Conservation (phyloP, 2,329 filamentous ascomycete species). For the Sclerotinia sclerotiorum region DNA sequence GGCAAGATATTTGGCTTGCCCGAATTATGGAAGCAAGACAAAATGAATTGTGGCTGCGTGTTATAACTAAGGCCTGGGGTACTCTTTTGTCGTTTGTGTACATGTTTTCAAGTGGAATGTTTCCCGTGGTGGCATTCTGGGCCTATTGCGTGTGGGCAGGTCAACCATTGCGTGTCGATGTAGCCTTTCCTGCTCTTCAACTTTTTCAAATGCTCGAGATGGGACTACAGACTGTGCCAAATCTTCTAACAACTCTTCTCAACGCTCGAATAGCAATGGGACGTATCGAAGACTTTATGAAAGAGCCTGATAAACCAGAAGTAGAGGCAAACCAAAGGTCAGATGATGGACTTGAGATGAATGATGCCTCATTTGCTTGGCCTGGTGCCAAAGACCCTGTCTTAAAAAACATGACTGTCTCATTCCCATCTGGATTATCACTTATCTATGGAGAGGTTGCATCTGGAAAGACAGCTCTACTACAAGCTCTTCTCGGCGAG, state of each 20-base stretch:
- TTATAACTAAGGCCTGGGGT: constrained; percentile 63
- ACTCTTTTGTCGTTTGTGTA: constrained; percentile 68
- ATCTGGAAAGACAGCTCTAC: constrained; percentile 56
- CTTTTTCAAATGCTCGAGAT: constrained; percentile 74
- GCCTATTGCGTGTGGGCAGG: constrained; percentile 74
- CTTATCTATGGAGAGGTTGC: constrained; percentile 64
- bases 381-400: constrained; percentile 63
- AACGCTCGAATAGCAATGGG: constrained; percentile 81
- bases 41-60: constrained; percentile 63
- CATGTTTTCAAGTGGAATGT: constrained; percentile 67
- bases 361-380: constrained; percentile 74
- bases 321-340: constrained; percentile 40
- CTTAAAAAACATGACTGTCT: constrained; percentile 53
- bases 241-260: constrained; percentile 71
- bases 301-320: constrained; percentile 72
- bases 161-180: constrained; percentile 68
- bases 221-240: constrained; percentile 72
- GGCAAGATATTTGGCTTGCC: constrained; percentile 73
- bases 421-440: constrained; percentile 56
- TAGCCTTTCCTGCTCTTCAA: constrained; percentile 84
- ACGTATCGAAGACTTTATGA: constrained; percentile 84
- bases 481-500: constrained; percentile 40
- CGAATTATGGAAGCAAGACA: constrained; percentile 68
- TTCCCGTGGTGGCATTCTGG: constrained; percentile 79
- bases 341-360: constrained; percentile 49